Base-by-base conservation (phyloP, 2,329 filamentous ascomycete genomes). In the Microdochium bolleyi region DNA sequence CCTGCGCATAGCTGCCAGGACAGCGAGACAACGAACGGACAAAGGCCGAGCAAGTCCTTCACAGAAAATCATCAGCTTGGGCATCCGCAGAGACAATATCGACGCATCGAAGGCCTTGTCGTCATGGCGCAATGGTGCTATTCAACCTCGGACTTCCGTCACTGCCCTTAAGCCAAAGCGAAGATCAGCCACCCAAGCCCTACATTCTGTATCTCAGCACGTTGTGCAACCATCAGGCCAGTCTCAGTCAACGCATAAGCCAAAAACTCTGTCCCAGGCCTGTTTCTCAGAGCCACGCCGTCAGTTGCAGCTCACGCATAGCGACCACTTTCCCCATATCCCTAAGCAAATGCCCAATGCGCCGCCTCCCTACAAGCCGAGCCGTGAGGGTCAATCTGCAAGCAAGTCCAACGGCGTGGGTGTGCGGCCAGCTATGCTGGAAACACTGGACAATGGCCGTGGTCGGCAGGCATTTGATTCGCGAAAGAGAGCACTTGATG, bases 1-100 rank as follows among this genome's bases (percentile, higher is more conserved):
- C 56, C 67, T 87, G 32, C 81, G 74, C 54, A 74, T 87, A 60
- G 83, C 83, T 50, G 82, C 80, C 46, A 79, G 83, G 16, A 73
- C 79, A 51, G 81, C 75, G 3, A 76, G 68, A 52, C 71, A 65
- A 51, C 74, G 72, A 32, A 61, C 56, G 24, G 71, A 73, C 13
- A 69, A 76, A 56, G 83, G 83, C 16, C 77, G 78, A 61, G 72
- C 77, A 7, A 83, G 75, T 52, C 81, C 80, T 1, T 68, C 67
- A 0, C 71, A 61, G 46, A 87, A 86, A 60, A 64, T 70, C n/a
- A 82, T 87, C 55, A 73, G 76, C 53, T 69, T 87, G n/a, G 80
- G 79, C 22, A 83, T 73, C 27, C 75, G 80, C n/a, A 70, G 71
- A 57, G 83, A 86, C 60, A 81, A 84, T 54, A 56, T 81, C 19